phyloP scores from a whole-genome alignment of 441 rosid species.

The Arabidopsis lyrata region DNA sequence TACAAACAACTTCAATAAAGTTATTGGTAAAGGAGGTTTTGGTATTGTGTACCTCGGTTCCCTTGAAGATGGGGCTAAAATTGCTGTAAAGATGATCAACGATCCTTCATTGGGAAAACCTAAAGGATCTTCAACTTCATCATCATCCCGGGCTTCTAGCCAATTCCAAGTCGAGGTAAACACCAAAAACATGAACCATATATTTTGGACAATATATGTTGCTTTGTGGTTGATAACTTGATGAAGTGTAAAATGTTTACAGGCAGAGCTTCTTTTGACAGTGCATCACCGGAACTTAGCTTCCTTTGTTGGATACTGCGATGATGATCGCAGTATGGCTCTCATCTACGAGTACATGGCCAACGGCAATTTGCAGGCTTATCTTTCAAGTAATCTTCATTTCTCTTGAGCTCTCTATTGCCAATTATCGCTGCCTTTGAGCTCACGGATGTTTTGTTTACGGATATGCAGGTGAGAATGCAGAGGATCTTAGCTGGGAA shows the following conservation, averaged over 20 bases:
- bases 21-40: conserved; percentile 60
- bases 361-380: conserved; percentile 52
- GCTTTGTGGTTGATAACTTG: background rate
- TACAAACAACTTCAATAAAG: conserved; percentile 48
- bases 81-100: conserved; percentile 56
- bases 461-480: conserved; percentile 34
- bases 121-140: conserved; percentile 42
- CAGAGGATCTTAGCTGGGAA: conserved; percentile 53
- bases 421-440: background rate
- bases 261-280: conserved; percentile 54
- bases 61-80: conserved; percentile 48
- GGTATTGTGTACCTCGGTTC: conserved; percentile 58
- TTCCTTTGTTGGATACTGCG: conserved; percentile 55
- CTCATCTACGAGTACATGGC: conserved; percentile 64
- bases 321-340: conserved; percentile 49
- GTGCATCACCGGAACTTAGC: conserved; percentile 59
- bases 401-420: background rate
- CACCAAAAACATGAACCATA: background rate
- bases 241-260: conserved; percentile 22
- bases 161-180: conserved; percentile 47
- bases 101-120: conserved; percentile 46
- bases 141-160: conserved; percentile 36
- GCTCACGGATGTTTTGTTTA: background rate
- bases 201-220: background rate
- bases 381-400: conserved; percentile 47